Conservation (phyloP, 495 filamentous ascomycete genomes). For the Daldinia vernicosa region DNA sequence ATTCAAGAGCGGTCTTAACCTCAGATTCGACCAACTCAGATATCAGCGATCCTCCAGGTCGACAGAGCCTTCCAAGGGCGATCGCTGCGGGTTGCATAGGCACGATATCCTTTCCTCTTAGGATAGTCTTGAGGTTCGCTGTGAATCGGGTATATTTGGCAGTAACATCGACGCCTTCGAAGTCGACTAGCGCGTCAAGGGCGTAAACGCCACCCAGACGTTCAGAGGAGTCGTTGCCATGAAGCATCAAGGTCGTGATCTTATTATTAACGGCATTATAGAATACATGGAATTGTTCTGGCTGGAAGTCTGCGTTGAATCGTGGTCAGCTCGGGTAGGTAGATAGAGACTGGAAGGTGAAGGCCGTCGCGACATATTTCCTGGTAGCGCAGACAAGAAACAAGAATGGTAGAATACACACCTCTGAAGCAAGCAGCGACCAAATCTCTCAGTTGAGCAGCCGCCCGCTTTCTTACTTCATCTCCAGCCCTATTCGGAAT, state of each 20-base stretch:
- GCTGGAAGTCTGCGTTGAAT: conserved; percentile 68
- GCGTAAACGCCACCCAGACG: conserved; percentile 90
- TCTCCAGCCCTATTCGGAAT: conserved; percentile 39
- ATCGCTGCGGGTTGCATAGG: conserved; percentile 88
- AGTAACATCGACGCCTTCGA: conserved; percentile 92
- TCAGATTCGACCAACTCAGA: conserved; percentile 97
- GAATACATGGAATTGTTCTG: conserved; percentile 79
- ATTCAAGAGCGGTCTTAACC: conserved; percentile 92
- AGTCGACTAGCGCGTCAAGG: conserved; percentile 91
- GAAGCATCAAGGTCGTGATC: conserved; percentile 79
- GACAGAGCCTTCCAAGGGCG: conserved; percentile 87
- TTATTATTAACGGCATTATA: conserved; percentile 80
- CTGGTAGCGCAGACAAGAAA: neutral
- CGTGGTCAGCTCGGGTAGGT: conserved; percentile 22
- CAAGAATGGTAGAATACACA: conserved; percentile 13
- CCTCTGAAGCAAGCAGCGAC: conserved; percentile 50
- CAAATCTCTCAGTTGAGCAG: conserved; percentile 45
- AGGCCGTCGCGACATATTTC: neutral
- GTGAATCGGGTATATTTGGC: conserved; percentile 94
- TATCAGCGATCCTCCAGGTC: conserved; percentile 91
- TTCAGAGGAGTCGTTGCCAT: conserved; percentile 84
- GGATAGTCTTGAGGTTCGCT: conserved; percentile 83
- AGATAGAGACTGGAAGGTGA: neutral
- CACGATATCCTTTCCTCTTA: conserved; percentile 86
- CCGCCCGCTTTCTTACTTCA: conserved; percentile 47